Conservation (phyloP, 2,329 filamentous ascomycete genomes). For the Alternaria sp. region DNA sequence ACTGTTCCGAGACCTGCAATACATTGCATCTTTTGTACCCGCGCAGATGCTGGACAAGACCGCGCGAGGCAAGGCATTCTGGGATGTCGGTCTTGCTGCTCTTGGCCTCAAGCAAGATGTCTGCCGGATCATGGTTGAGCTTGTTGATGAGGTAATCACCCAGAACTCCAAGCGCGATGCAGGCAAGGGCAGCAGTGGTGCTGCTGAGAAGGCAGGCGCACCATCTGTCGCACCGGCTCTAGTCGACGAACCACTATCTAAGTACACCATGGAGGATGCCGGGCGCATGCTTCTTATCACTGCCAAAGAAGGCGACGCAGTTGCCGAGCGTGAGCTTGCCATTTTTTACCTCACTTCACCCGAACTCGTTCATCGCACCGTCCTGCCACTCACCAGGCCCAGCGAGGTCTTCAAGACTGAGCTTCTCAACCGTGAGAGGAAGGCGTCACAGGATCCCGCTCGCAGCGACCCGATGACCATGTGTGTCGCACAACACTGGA, state of each 20-base stretch:
- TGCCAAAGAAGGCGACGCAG: slow-evolving; percentile 87
- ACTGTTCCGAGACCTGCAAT: slow-evolving; percentile 60
- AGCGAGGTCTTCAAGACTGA: slow-evolving; percentile 90
- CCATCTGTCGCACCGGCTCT: slow-evolving; percentile 17
- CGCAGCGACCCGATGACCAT: slow-evolving; percentile 86
- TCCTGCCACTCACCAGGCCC: slow-evolving; percentile 82
- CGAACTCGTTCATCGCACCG: slow-evolving; percentile 79
- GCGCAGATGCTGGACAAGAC: slow-evolving; percentile 65
- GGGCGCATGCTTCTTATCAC: slow-evolving; percentile 91
- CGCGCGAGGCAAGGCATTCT: slow-evolving; percentile 78
- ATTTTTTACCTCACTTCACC: slow-evolving; percentile 94
- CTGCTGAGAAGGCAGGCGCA: slow-evolving; percentile 29
- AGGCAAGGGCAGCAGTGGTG: slow-evolving; percentile 39
- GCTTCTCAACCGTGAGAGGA: slow-evolving; percentile 72
- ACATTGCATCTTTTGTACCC: slow-evolving; percentile 69
- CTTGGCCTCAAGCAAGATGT: slow-evolving; percentile 88
- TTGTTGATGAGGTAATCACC: slow-evolving; percentile 73
- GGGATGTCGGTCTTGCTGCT: slow-evolving; percentile 87
- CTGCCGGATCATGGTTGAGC: slow-evolving; percentile 82
- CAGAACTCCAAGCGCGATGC: slow-evolving; percentile 69
- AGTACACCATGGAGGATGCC: slow-evolving; percentile 79
- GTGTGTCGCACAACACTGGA: slow-evolving; percentile 97
- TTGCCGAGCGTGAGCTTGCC: slow-evolving; percentile 90
- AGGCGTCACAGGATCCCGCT: slow-evolving; percentile 64
- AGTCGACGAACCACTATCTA: slow-evolving; percentile 58